Base-by-base conservation (phyloP, 495 filamentous ascomycete species). In the Aspergillus kassunensis region DNA sequence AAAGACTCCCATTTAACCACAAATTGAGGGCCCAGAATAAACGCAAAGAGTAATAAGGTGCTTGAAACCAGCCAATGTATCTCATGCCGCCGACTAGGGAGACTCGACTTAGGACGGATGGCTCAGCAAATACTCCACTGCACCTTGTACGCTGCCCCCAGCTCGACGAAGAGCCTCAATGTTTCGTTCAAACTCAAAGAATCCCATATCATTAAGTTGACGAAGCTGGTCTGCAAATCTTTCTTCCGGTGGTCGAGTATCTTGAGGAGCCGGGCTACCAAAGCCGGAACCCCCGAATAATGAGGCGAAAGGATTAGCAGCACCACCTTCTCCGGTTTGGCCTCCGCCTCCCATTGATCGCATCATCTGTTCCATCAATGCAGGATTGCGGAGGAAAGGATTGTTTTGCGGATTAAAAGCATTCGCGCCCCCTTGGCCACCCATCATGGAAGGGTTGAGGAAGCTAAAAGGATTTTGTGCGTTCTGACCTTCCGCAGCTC, bases 161-260 rank as follows among this genome's bases (percentile, higher is more conserved):
- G 88, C 83, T 55, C 91, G 79, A 69, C 93, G 81, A 66, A 99
- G 72, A 15, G 95, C 95, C 57, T 85, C 81, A 31, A 99, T 81
- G 56, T 99, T 99, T 62, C 86, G 67, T 49, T 97, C 91, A 62
- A 97, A 97, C 57, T 99, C 93, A 64, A 83, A 95, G 67, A 99
- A 97, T 4, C 95, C 95, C 95, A 99, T 99, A 47, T 97, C 93
- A 65, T 99, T 97, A 55, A 99, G 71, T 65, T 97, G 92, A 40
- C 90, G 78, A 41, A 99, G 73, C 64, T 99, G 95, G 12, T 87
- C 83, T 6, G 86, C 90, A 55, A 95, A 99, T 55, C 88, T 76
- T 63, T 97, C 95, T 76, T 97, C 95, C 0, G 92, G 93, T 15
- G 93, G 90, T 53, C 91, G 79, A 61, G 77, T 92, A 66, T 97